Evolutionary conservation across 2,329 filamentous ascomycete species (phyloP), one percentile per base, ranked within the genome.

Genomic region (Tolypocladium ovalisporum): DNA sequence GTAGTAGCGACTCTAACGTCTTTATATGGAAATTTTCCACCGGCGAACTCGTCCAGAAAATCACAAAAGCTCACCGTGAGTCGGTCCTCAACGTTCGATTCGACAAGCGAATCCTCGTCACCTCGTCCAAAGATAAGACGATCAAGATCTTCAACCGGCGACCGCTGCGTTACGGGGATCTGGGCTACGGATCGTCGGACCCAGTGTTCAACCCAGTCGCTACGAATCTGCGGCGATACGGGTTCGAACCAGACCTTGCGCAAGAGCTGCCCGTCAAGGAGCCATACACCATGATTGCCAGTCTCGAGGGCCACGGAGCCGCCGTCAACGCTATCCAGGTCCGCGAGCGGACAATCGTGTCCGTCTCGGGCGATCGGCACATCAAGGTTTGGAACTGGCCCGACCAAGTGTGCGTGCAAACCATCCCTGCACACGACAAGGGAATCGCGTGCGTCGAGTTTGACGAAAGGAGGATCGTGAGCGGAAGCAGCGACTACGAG

Each of bases 391-490:
- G 94, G 94, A 87, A 95, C 70, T 89, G 96, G 76, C 87, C 87
- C 22, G 88, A 84, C 9, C 89, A 90, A 58, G 76, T 81, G 49
- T 93, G 89, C 69, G 79, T 82, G 51, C 84, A 88, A 65, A 96
- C 89, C 0, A 85, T 96, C 37, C 79, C 89, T 42, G 94, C 93
- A 1, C 94, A 99, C 66, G 84, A 84, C 61, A 99, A 99, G 70
- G 94, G 94, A 36, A 97, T 99, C 65, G 94, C 94, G 3, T 99
- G 94, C 70, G 92, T 99, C 19, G 93, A 99, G 71, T 97, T 94
- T 67, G 94, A 99, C 68, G 91, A 90, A 32, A 85, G 90, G 54
- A 84, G 94, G 24, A 95, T 99, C 61, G 90, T 99, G 55, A 97
- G 90, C 65, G 94, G 94, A 3, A 97, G 92, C 71, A 97, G 92